Evolutionary conservation across 345 rosid species (phyloP), one percentile per base, ranked within the genome.

Genomic region (Ricinus communis): DNA sequence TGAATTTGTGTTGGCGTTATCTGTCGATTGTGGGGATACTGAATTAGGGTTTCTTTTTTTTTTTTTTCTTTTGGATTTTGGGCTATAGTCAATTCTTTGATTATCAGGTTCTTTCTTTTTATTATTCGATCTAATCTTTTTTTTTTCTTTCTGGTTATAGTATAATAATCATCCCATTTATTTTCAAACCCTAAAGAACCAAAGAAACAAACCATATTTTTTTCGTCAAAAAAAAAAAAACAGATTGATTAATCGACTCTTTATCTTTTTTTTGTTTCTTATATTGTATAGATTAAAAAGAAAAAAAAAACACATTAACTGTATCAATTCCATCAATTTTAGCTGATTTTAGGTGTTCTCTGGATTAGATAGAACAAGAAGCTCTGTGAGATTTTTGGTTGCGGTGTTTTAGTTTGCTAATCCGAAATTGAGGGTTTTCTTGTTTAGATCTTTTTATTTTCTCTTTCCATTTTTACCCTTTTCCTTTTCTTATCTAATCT

Each of bases 351-450:
- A n/a, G 64, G 41, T 71, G 38, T 61, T 0, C 45, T 33, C 8
- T 33, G 6, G 38, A 33, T 43, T 43, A 46, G 28, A 18, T 41
- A 40, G 46, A 57, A 22, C 74, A 77, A 69, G 81, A 57, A 72
- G 68, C 77, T 73, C 77, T 59, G 66, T 77, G 77, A 72, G 47
- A 69, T 72, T 77, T 77, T 73, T 72, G 81, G 74, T 77, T 68
- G 81, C 74, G 77, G 53, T 50, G 71, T 77, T 77, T 77, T 77
- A 73, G 77, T 77, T 73, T 30, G 81, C 81, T 77, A 73, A 43
- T 41, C 81, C 62, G 56, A 52, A 77, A 77, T 77, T 52, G 77
- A 73, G 81, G 74, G 74, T 69, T 64, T 71, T 73, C 81, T 63
- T 77, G 81, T 63, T 38, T 68, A 53, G 68, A 71, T 72, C 68